Evolutionary conservation across 352 stramenopile species (phyloP), one percentile per base, ranked within the genome.

Genomic region (Peronospora belbahrii): DNA sequence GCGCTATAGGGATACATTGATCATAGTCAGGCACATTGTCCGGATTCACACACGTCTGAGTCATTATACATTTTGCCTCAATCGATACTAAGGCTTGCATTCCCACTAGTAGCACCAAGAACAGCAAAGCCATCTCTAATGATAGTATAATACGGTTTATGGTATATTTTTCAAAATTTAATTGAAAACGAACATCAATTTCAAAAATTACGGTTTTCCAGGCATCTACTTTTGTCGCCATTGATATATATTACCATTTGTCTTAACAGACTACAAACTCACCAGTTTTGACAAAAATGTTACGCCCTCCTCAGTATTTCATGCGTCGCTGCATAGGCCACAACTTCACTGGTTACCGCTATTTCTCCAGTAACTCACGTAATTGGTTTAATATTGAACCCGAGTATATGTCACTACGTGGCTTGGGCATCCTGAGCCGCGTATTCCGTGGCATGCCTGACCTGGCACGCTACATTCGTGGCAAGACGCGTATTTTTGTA

Each of bases 21-120:
- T 85, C 66, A 47, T 79, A 88, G 62, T 91, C 79, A 0, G 74
- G 74, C 0, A 71, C 46, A 40, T 91, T 88, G 22, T 65, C 67
- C 0, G 76, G 74, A 40, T 88, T 88, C 20, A 85, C 63, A 49
- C 79, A 91, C 18, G 68, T 83, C 59, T 88, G 76, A 6, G 79
- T 88, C 76, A 91, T 91, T 5, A 74, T 64, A 31, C 79, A 91
- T 35, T 71, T 70, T 45, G 56, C 65, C 10, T 56, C 24, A 2
- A 31, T 6, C 24, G 14, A 15, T 14, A 17, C n/a, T 15, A 14
- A 24, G 17, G 27, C 27, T 15, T 6, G 36, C 17, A 19, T 27
- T 6, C 20, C 13, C 5, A 18, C 20, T 17, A 25, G 25, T 1
- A 67, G 31, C 13, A 67, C 38, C 38, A 47, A 10, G 7, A 62